Evolutionary conservation across 2,329 filamentous ascomycete genomes (phyloP), one percentile per base, ranked within the genome.

Genomic region (Chaetomiaceae sp.): DNA sequence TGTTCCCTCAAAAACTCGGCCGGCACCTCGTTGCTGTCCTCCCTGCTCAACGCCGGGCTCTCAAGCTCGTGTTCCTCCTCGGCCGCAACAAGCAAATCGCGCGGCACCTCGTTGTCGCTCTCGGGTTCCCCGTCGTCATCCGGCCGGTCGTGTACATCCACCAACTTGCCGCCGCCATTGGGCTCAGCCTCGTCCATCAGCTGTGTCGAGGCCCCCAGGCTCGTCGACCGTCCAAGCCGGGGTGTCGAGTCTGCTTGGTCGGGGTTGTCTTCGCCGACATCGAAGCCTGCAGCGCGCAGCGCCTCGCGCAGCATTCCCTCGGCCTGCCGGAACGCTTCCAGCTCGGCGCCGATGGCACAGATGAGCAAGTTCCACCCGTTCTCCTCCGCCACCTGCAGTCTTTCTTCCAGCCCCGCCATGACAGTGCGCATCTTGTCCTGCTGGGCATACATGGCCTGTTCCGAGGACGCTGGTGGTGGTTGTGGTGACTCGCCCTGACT

Each of bases 341-440:
- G 60, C 52, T 70, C 88, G 0, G 88, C 88, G 0, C 87, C 86
- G 31, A 92, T 83, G 11, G 87, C 87, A 47, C 82, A 88, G 4
- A 91, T 83, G 17, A 92, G 74, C 15, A 91, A 71, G 53, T 86
- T 91, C 88, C 88, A 92, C 15, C 78, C 76, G 53, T 80, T 80
- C 1, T 75, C 71, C 56, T 87, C 81, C 0, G 84, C 84, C 2
- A 77, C 64, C 1, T 74, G 70, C 23, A 84, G 63, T 19, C 78
- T 75, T 15, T 74, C 69, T 49, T 83, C 76, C 4, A 92, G 69
- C 3, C 78, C 75, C 0, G 63, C 61, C 12, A 85, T 76, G 4
- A 85, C 78, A 3, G 64, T 65, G 25, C 77, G 72, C 76, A 91
- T 84, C 56, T 78, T 75, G 4, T 62, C 64, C 17, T 87, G 69